phyloP scores from a whole-genome alignment of 768 basidiomycete species.

The Phylloporus scabripes region DNA sequence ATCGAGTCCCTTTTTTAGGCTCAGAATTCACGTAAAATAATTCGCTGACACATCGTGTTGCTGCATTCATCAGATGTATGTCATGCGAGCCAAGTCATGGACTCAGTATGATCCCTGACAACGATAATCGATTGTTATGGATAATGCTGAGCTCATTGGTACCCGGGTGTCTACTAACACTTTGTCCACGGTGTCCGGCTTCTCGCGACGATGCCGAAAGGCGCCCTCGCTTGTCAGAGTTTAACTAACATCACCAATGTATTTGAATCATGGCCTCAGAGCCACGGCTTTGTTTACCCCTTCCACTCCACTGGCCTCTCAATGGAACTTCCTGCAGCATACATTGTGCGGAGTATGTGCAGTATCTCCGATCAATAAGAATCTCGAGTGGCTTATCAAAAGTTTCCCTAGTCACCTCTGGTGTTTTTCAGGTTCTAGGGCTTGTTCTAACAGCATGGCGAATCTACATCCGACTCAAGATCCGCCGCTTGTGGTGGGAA shows the following conservation, averaged over 20 bases:
- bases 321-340: not conserved
- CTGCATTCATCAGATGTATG: too few relatives aligned
- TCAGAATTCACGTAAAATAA: not conserved
- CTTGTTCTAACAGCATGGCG: slow-evolving; percentile 15
- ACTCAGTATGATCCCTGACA: not conserved
- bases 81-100: not conserved
- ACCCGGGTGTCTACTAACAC: not conserved
- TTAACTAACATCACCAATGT: not conserved
- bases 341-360: slow-evolving; percentile 2
- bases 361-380: not conserved
- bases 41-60: not conserved
- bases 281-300: not conserved
- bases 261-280: not conserved
- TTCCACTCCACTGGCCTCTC: not conserved
- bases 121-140: not conserved
- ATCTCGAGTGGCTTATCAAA: slow-evolving; percentile 9
- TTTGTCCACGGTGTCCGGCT: not conserved
- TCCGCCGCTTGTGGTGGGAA: slow-evolving; percentile 18
- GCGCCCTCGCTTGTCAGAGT: not conserved
- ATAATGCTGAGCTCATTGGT: not conserved
- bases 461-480: slow-evolving; percentile 15
- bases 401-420: slow-evolving; percentile 4
- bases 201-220: not conserved
- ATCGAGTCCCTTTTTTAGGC: too few relatives aligned
- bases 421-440: slow-evolving; percentile 11